A percentile compares a stretch with the other conserved stretches of the same genome.
Conservation (phyloP, 257 asterid genomes). For the Gynochthodes officinalis region DNA sequence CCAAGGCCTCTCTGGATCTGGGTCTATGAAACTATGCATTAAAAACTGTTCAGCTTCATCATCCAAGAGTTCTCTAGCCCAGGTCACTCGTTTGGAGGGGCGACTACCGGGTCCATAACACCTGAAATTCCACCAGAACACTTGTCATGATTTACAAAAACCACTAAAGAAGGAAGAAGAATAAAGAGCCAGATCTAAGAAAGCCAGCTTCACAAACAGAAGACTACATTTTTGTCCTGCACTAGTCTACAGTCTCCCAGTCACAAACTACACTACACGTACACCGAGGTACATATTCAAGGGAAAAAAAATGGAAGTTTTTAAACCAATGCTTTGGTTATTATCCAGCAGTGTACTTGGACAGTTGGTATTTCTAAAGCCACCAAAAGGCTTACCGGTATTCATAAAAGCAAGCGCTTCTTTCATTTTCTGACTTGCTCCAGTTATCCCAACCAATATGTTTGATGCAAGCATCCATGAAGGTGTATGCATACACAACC, state of each 20-base stretch:
- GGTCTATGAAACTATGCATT: constrained; percentile 65
- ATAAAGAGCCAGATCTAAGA: not conserved
- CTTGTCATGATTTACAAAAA: not conserved
- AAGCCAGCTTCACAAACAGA: not conserved
- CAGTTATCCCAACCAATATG: constrained; percentile 91
- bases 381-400: constrained; percentile 51
- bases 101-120: constrained; percentile 87
- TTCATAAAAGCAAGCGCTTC: constrained; percentile 95
- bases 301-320: too few relatives aligned
- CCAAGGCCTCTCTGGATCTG: constrained; percentile 76
- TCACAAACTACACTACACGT: not conserved
- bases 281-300: not conserved
- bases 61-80: constrained; percentile 86
- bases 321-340: not conserved
- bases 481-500: constrained; percentile 76
- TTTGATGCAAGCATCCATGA: constrained; percentile 72
- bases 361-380: not conserved
- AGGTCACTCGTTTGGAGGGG: constrained; percentile 70
- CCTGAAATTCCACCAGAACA: constrained; percentile 34
- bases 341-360: not conserved
- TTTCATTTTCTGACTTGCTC: constrained; percentile 89
- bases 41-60: constrained; percentile 82
- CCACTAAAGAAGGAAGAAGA: not conserved
- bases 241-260: not conserved
- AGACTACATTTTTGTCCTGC: not conserved